These are phyloP conservation scores for Penicillium malachiteum DNA, from an alignment of 495 filamentous ascomycete genomes.

Conservation along the genomic window DNA sequence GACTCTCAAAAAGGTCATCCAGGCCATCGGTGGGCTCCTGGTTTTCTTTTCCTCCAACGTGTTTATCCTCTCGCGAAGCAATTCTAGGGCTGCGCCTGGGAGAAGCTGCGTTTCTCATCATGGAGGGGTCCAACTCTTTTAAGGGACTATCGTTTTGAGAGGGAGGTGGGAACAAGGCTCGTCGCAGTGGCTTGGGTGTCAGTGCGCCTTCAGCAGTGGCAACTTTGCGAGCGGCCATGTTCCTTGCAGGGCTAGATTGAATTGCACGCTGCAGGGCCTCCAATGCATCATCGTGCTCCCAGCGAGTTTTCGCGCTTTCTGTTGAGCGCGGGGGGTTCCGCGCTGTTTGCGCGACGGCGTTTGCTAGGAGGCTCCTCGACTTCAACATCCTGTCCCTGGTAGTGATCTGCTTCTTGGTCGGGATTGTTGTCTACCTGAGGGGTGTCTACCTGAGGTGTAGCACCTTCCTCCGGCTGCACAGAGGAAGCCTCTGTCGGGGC, in stretches of 20 bases:
- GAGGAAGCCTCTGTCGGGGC: constrained; percentile 44
- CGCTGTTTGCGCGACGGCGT: constrained; percentile 40
- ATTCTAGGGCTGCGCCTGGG: constrained; percentile 50
- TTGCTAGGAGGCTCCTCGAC: constrained; percentile 30
- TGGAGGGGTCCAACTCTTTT: constrained; percentile 58
- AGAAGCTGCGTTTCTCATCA: constrained; percentile 47
- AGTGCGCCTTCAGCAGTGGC: constrained; percentile 60
- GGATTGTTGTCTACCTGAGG: constrained; percentile 33
- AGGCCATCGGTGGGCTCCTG: constrained; percentile 46
- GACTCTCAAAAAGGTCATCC: constrained; percentile 59
- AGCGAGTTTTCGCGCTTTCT: constrained; percentile 30
- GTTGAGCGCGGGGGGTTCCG: constrained; percentile 37
- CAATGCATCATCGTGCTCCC: constrained; percentile 54
- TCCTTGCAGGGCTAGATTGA: constrained; percentile 69
- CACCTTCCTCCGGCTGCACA: constrained; percentile 36
- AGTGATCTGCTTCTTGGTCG: constrained; percentile 21
- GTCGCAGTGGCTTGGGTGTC: constrained; percentile 63
- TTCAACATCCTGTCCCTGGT: constrained; percentile 10
- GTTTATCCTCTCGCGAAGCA: constrained; percentile 35
- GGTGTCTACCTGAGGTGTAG: constrained; percentile 38
- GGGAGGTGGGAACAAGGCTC: constrained; percentile 70
- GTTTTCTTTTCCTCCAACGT: constrained; percentile 50
- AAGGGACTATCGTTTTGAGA: constrained; percentile 55
- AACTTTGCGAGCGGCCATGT: constrained; percentile 61
- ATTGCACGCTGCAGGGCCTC: constrained; percentile 62